Evolutionary conservation across 1,284 basidiomycete species (phyloP), one percentile per base, ranked within the genome.

Genomic region (Ganoderma resinaceum): DNA sequence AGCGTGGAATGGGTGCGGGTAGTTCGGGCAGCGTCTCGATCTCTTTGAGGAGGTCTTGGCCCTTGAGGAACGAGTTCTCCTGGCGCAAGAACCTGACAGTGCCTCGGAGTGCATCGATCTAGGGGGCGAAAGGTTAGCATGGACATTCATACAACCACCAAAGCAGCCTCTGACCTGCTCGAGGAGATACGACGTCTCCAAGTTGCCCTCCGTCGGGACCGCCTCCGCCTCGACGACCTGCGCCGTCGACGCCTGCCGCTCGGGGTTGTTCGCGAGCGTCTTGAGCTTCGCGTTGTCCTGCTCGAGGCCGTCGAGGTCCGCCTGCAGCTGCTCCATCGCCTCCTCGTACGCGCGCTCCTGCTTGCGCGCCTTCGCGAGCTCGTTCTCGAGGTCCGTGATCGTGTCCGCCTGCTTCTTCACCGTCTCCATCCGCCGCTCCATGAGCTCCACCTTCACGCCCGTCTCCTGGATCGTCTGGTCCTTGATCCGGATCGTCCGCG

Each of bases 31-130:
- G 83, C 3, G 88, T 79, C 70, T 93, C 87, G 66, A 99, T 89
- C 75, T 96, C 93, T 66, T 88, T 86, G 72, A 97, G 88, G 0
- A 98, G 84, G 76, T 96, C 95, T 77, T 94, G 91, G 2, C 95
- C 93, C 78, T 95, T 97, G 79, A 99, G 89, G 78, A 94, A 94
- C 1, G 94, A 89, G 79, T 99, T 99, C 80, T 99, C 97, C 43
- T 87, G 89, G 23, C 96, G 90, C 35, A 99, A 84, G 87, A 94
- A 97, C 35, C 94, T 90, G 33, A 99, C 89, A 0, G 95, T 95
- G 2, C 92, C 91, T 55, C 95, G 92, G 23, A 99, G 87, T n/a
- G 92, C 92, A 63, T 97, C 95, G 75, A 99, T 89, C 91, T 97
- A 78, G 65, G 58, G 35, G 67, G 49, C 12, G n/a, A 49, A n/a